Evolutionary conservation across 1,284 basidiomycete species (phyloP).

Genomic region (Tilletia setariae): DNA sequence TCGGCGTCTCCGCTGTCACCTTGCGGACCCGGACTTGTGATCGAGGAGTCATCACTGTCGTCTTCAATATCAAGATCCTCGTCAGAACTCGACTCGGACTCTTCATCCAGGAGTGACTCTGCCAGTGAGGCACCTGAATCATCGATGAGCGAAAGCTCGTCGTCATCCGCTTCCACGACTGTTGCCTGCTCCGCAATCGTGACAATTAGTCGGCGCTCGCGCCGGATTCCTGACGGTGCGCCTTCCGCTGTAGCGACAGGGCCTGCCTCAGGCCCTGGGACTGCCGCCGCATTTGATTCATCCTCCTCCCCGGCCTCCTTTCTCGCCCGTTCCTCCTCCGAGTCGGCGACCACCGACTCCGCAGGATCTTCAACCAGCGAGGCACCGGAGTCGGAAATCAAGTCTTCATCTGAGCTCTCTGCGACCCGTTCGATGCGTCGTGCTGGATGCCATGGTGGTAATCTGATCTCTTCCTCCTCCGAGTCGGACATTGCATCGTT

Average conservation of each 20-base stretch:
- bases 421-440: no score
- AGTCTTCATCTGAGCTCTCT: conserved; percentile 59
- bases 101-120: neutral
- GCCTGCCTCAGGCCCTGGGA: no score
- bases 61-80: no score
- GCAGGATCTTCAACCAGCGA: conserved; percentile 58
- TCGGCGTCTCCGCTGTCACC: no score
- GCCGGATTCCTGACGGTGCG: neutral
- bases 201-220: no score
- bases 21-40: no score
- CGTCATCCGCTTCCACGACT: neutral
- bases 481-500: neutral
- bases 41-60: no score
- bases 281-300: neutral
- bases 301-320: neutral
- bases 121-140: neutral
- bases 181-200: no score
- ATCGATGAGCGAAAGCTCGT: conserved; percentile 10
- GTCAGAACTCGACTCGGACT: no score
- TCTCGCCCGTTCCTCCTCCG: conserved; percentile 15
- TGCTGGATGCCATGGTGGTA: conserved; percentile 31
- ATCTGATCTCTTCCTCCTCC: conserved; percentile 49
- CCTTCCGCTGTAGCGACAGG: conserved; percentile 17
- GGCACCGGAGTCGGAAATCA: conserved; percentile 6
- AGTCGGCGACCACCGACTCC: conserved; percentile 4